These are phyloP conservation scores for Pleurotus eryngii DNA, from an alignment of 768 basidiomycete species.

Conservation along the genomic window DNA sequence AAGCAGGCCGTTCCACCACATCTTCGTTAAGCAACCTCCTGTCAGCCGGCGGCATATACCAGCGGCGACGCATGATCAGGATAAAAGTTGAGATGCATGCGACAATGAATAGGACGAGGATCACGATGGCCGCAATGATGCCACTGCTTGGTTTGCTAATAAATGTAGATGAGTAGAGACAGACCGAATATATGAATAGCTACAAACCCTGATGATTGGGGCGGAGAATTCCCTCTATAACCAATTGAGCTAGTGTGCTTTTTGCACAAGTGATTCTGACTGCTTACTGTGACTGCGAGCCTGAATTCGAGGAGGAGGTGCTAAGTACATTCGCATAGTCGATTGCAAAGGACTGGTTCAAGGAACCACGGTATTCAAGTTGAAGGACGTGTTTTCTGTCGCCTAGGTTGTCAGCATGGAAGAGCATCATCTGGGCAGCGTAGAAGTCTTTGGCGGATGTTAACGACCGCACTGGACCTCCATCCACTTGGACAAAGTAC, in stretches of 20 bases:
- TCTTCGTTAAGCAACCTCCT: neutral
- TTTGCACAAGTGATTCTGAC: neutral
- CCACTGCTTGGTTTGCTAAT: neutral
- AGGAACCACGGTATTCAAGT: constrained; percentile 23
- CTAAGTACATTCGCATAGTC: constrained; percentile 24
- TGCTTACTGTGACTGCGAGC: neutral
- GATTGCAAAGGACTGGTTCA: constrained; percentile 19
- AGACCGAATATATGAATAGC: no score
- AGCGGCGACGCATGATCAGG: neutral
- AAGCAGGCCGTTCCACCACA: no score
- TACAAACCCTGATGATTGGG: neutral
- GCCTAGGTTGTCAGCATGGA: constrained; percentile 21
- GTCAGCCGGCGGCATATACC: neutral
- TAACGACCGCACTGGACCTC: constrained; percentile 16
- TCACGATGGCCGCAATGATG: constrained; percentile 3
- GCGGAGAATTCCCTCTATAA: no score
- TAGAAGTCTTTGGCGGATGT: constrained; percentile 21
- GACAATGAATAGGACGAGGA: neutral
- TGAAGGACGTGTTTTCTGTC: constrained; percentile 18
- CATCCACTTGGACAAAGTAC: constrained; percentile 34
- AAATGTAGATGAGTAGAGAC: no score
- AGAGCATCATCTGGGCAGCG: constrained; percentile 23
- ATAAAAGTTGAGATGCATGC: neutral
- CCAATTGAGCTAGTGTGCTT: no score
- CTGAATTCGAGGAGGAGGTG: neutral